Evolutionary conservation across 2,329 filamentous ascomycete genomes (phyloP).

Genomic region (Aulographum hederae): DNA sequence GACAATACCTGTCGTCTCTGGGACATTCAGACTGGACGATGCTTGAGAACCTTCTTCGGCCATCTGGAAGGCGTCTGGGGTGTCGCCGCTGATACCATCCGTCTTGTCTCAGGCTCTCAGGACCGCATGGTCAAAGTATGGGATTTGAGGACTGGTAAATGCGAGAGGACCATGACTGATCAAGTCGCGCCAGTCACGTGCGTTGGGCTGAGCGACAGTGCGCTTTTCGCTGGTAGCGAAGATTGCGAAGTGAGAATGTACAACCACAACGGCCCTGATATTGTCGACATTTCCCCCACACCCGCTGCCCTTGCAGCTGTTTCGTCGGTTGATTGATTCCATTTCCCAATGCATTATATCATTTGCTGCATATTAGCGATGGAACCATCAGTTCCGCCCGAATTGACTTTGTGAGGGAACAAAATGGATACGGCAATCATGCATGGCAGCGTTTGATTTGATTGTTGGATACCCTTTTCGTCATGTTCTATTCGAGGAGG

Average conservation of each 20-base stretch:
- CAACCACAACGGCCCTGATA: too few relatives aligned
- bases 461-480: too few relatives aligned
- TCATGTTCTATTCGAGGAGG: too few relatives aligned
- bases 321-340: too few relatives aligned
- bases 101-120: conserved; percentile 77
- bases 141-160: conserved; percentile 82
- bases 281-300: too few relatives aligned
- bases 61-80: conserved; percentile 95
- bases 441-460: too few relatives aligned
- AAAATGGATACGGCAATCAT: too few relatives aligned
- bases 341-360: too few relatives aligned
- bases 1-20: conserved; percentile 86
- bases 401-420: too few relatives aligned
- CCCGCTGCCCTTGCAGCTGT: too few relatives aligned
- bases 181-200: conserved; percentile 87
- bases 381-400: too few relatives aligned
- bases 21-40: conserved; percentile 69
- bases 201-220: conserved; percentile 73
- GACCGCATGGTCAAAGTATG: conserved; percentile 93
- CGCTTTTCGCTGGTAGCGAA: conserved; percentile 82
- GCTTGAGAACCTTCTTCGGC: conserved; percentile 84
- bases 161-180: conserved; percentile 80
- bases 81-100: conserved; percentile 70
- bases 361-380: too few relatives aligned
- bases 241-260: conserved; percentile 79